A percentile compares a stretch with the other conserved stretches of the same genome.
Evolutionary conservation across 192 early-diverging fungal species (phyloP).

Genomic region (Rhizophlyctis rosea): DNA sequence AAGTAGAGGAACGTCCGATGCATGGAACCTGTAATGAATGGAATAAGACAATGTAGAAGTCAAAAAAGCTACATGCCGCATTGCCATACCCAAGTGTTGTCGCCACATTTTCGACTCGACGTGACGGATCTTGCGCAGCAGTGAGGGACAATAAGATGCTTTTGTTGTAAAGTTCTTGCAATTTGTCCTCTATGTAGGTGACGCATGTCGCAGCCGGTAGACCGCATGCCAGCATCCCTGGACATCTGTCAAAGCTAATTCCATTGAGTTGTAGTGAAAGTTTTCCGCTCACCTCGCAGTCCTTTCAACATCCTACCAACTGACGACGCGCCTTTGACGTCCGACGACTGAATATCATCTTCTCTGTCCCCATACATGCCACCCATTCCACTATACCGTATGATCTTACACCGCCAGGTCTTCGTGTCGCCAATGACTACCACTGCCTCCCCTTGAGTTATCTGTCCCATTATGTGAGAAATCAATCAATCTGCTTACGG

Average conservation of each 20-base stretch:
- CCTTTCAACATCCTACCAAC: conserved; percentile 1
- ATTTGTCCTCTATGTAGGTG: conserved; percentile 15
- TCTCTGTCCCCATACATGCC: background rate
- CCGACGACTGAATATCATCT: background rate
- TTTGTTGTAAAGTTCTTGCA: conserved; percentile 19
- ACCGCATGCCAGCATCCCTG: conserved; percentile 8
- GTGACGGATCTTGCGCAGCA: background rate
- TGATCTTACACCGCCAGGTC: background rate
- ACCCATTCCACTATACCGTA: background rate
- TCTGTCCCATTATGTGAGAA: too few species aligned
- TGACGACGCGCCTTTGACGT: background rate
- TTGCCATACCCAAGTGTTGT: conserved; percentile 3
- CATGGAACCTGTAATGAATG: background rate
- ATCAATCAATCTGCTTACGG: too few species aligned
- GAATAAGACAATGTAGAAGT: background rate
- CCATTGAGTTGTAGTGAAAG: background rate
- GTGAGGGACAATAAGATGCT: conserved; percentile 10
- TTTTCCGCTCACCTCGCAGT: background rate
- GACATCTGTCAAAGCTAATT: background rate
- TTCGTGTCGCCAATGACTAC: background rate
- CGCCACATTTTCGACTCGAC: background rate
- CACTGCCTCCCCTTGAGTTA: background rate
- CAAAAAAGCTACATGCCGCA: too few species aligned
- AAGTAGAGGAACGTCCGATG: background rate
- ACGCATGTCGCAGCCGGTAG: conserved; percentile 14